Percentiles rank a stretch among this genome's conserved stretches.
Evolutionary conservation across 1,284 basidiomycete genomes (phyloP).

Genomic region (Pascua sp.): DNA sequence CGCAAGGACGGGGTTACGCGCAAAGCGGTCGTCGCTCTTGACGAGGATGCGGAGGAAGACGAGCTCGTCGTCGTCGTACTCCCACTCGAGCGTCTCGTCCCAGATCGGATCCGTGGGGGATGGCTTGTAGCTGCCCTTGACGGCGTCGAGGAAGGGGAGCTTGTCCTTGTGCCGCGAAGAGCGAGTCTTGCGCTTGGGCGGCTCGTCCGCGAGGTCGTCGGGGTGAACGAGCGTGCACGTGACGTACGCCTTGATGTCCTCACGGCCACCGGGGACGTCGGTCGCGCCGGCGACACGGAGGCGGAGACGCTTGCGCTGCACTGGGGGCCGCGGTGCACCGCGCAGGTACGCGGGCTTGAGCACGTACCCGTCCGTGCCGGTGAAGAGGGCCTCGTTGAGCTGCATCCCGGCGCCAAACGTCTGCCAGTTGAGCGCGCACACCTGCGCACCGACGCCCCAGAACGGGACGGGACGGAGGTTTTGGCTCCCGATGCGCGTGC

Average conservation of each 20-base stretch:
- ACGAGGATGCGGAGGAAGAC: conserved; percentile 17
- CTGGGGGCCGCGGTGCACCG: background rate
- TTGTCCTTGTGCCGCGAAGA: background rate
- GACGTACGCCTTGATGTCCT: conserved; percentile 16
- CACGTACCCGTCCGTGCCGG: conserved; percentile 77
- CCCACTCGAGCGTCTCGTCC: conserved; percentile 68
- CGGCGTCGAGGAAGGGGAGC: conserved; percentile 3
- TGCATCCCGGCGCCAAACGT: conserved; percentile 66
- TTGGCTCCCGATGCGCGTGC: conserved; percentile 70
- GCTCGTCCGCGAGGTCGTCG: conserved; percentile 10
- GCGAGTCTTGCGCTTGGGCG: conserved; percentile 20
- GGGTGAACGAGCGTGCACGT: conserved; percentile 17
- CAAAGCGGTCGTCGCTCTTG: conserved; percentile 19
- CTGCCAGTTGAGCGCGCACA: conserved; percentile 98
- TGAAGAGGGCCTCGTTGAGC: conserved; percentile 93
- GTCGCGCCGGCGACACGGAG: conserved; percentile 15
- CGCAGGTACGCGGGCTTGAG: conserved; percentile 65
- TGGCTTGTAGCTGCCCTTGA: background rate
- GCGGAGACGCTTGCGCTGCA: conserved; percentile 3
- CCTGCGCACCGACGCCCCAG: conserved; percentile 86
- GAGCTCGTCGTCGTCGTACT: conserved; percentile 56
- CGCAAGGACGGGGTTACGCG: conserved; percentile 12
- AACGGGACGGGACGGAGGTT: conserved; percentile 88
- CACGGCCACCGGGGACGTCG: conserved; percentile 6
- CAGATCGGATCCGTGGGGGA: conserved; percentile 60